Evolutionary conservation across 495 filamentous ascomycete genomes (phyloP).

Genomic region (Penicillium coffeae): DNA sequence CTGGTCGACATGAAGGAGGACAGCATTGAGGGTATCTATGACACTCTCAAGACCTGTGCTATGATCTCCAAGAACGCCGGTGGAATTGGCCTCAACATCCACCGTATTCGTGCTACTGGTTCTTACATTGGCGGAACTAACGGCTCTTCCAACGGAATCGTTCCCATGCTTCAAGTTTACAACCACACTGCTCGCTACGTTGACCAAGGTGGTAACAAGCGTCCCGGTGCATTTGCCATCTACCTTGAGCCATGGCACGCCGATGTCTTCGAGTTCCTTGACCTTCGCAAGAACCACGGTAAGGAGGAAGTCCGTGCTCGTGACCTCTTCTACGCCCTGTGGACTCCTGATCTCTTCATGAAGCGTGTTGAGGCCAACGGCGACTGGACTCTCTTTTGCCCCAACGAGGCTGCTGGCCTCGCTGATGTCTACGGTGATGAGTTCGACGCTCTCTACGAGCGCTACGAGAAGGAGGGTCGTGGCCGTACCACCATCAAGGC

Average conservation of each 20-base stretch:
- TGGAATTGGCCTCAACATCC: conserved; percentile 92
- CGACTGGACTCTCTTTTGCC: conserved; percentile 97
- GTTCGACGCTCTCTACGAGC: conserved; percentile 91
- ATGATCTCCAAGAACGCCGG: conserved; percentile 99
- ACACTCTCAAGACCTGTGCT: conserved; percentile 97
- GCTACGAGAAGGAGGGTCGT: conserved; percentile 85
- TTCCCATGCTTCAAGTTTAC: conserved; percentile 97
- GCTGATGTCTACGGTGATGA: conserved; percentile 97
- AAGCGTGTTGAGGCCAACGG: conserved; percentile 94
- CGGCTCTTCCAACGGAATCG: conserved; percentile 93
- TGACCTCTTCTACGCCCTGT: conserved; percentile 95
- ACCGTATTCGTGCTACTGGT: conserved; percentile 92
- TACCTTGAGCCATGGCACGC: conserved; percentile 99
- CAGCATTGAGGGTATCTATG: conserved; percentile 98
- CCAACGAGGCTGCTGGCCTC: conserved; percentile 88
- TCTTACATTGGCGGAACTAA: conserved; percentile 98
- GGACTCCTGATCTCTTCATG: conserved; percentile 99
- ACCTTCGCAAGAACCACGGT: conserved; percentile 97
- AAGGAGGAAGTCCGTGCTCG: conserved; percentile 97
- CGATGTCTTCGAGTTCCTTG: conserved; percentile 95
- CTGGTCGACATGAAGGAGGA: conserved; percentile 98
- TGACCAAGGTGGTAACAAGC: conserved; percentile 98
- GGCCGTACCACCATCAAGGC: conserved; percentile 90
- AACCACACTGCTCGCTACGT: conserved; percentile 99
- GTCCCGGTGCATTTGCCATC: conserved; percentile 95